Conservation (phyloP, 2,329 filamentous ascomycete species). For the Lasiodiplodia sp. region DNA sequence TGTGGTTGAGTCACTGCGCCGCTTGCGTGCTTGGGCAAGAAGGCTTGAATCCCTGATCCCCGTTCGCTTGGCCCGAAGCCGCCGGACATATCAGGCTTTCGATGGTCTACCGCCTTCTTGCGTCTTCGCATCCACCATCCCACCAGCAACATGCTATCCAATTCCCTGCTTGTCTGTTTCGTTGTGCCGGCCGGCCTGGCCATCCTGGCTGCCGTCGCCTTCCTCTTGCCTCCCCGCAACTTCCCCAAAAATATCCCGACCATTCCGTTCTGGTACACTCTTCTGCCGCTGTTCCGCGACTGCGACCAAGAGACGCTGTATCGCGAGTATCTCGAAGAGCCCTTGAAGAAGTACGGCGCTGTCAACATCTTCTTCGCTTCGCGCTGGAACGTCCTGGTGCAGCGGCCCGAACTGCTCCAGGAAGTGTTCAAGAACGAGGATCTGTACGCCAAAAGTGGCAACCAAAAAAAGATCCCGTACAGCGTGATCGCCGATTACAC, state of each 20-base stretch:
- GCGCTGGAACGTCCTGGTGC: conserved; percentile 58
- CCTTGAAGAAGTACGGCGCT: conserved; percentile 51
- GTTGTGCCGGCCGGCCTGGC: not conserved
- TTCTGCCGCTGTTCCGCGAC: conserved; percentile 52
- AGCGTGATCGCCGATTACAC: conserved; percentile 41
- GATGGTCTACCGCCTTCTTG: not conserved
- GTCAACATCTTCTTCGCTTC: conserved; percentile 59
- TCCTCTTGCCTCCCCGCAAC: conserved; percentile 23
- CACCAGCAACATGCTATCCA: conserved; percentile 5
- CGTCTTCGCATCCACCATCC: not conserved
- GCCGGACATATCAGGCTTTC: not conserved
- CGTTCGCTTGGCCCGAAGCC: not conserved
- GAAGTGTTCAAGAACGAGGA: conserved; percentile 47
- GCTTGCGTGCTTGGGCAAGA: not conserved
- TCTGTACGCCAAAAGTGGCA: conserved; percentile 42
- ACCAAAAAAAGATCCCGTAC: conserved; percentile 44
- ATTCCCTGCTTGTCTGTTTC: conserved; percentile 6
- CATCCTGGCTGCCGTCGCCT: conserved; percentile 1
- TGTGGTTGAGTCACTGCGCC: conserved; percentile 1
- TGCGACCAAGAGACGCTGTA: conserved; percentile 55
- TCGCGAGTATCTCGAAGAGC: conserved; percentile 48
- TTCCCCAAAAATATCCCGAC: conserved; percentile 49
- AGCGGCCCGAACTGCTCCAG: conserved; percentile 52
- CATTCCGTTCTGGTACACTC: conserved; percentile 54
- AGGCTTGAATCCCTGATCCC: conserved; percentile 3